Base-by-base conservation (phyloP, 202 grass and related monocot species). In the Bolboschoenoplectus hybrid region DNA sequence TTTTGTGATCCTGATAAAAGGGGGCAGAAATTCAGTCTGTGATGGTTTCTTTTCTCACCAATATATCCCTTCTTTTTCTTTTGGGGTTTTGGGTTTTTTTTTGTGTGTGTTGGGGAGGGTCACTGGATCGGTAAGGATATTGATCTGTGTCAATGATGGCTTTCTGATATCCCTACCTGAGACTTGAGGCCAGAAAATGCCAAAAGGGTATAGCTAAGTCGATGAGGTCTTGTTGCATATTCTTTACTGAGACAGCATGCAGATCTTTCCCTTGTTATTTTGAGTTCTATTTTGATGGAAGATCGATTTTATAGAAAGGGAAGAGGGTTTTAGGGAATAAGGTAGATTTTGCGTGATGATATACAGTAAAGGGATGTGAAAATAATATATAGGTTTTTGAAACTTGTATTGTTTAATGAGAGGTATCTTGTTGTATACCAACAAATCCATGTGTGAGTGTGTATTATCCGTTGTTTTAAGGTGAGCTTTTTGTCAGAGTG, bases 221-320 rank as follows among this genome's bases (percentile, higher is more conserved):
- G 0, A 69, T 69, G 39, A n/a, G 19, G 45, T 26, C 34, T 50
- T 32, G 51, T 32, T 34, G 41, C 45, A 51, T 50, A 74, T 26
- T 74, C 70, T 74, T 74, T 50, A 44, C 70, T 34, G 70, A 74
- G 19, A 74, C 64, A 67, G 12, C 11, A 71, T 71, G 68, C 68
- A 44, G 39, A 69, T n/a, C 14, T 8, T 66, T 43, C n/a, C 40
- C 67, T 71, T 71, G 68, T 71, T 71, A 46, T 44, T 17, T 71
- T 71, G 40, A 71, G 16, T 71, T 46, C 57, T 36, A 38, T 38
- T 77, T 56, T 56, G 11, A 77, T 77, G 51, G 14, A 50, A 39
- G 32, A 77, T 55, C 2, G 0, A 17, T 39, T 77, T 56, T 56
- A 32, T 51, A 50, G 20, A 51, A 78, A 11, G 43, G 12, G 34